A percentile compares a stretch with the other conserved stretches of the same genome.
phyloP scores from a whole-genome alignment of 1,284 basidiomycete genomes.

The Heterobasidion occidentale region DNA sequence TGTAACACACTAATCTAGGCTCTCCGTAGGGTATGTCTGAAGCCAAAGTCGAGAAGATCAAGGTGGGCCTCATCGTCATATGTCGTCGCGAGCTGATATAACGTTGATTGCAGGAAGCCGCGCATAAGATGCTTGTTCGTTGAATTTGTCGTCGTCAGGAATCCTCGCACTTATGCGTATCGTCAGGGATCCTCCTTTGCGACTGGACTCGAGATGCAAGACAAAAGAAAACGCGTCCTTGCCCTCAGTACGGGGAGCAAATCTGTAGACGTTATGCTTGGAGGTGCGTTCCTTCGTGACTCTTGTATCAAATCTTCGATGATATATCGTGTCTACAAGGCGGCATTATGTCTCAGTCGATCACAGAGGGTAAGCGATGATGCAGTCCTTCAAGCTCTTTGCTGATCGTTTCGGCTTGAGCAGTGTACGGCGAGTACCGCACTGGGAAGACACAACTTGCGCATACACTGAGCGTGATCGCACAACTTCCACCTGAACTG shows the following conservation, averaged over 20 bases:
- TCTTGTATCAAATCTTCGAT: neutral
- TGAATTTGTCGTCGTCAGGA: conserved; percentile 3
- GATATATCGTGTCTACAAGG: conserved; percentile 33
- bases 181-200: conserved; percentile 78
- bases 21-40: conserved; percentile 68
- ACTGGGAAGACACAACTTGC: conserved; percentile 90
- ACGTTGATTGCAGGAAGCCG: conserved; percentile 60
- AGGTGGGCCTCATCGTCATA: conserved; percentile 38
- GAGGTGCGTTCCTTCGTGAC: conserved; percentile 41
- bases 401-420: neutral
- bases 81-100: conserved; percentile 3
- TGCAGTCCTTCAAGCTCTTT: neutral
- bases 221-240: conserved; percentile 74
- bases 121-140: conserved; percentile 73
- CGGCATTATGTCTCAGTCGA: conserved; percentile 84
- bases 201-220: conserved; percentile 83
- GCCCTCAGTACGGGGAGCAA: conserved; percentile 87
- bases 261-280: conserved; percentile 80
- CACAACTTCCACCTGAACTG: conserved; percentile 83
- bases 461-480: conserved; percentile 85
- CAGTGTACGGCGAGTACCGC: conserved; percentile 75
- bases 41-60: conserved; percentile 94
- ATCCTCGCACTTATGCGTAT: neutral
- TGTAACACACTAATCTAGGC: neutral
- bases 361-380: conserved; percentile 66